phyloP scores from a whole-genome alignment of 2,329 filamentous ascomycete species.

The Ramularia collo-cygni region DNA sequence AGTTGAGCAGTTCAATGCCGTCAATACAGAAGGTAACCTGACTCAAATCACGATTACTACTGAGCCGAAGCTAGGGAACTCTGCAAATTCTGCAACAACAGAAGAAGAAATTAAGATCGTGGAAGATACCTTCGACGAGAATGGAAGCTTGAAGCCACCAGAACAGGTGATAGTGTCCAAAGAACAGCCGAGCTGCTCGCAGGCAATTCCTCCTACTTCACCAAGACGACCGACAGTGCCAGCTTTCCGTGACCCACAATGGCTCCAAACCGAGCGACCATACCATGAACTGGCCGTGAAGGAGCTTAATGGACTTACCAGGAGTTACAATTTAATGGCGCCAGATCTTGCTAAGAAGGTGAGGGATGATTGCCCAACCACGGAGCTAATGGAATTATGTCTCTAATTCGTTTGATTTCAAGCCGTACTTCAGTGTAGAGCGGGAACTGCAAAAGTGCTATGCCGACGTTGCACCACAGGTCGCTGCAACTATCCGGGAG shows the following conservation, averaged over 20 bases:
- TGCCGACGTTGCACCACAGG: slow-evolving; percentile 72
- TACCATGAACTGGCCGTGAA: slow-evolving; percentile 72
- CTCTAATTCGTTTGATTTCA: too few relatives aligned
- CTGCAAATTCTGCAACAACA: slow-evolving; percentile 7
- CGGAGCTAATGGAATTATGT: too few relatives aligned
- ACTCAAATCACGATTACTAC: slow-evolving; percentile 43
- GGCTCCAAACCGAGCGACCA: slow-evolving; percentile 63
- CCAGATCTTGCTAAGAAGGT: slow-evolving; percentile 79
- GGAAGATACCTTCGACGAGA: slow-evolving; percentile 28
- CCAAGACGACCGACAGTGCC: slow-evolving; percentile 22
- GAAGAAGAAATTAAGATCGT: slow-evolving; percentile 32
- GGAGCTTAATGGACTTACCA: slow-evolving; percentile 70
- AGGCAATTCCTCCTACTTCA: slow-evolving; percentile 10
- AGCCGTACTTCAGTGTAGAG: slow-evolving; percentile 74
- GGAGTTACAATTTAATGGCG: slow-evolving; percentile 92
- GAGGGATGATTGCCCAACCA: too few relatives aligned
- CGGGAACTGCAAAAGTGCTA: slow-evolving; percentile 77
- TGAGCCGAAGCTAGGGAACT: slow-evolving; percentile 31
- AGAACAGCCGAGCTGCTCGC: slow-evolving; percentile 10
- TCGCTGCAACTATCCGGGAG: slow-evolving; percentile 66
- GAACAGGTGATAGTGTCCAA: slow-evolving; percentile 16
- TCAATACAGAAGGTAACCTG: slow-evolving; percentile 42
- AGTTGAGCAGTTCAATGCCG: slow-evolving; percentile 39
- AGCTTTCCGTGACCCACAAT: slow-evolving; percentile 69
- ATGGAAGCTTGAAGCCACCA: slow-evolving; percentile 20